phyloP scores from a whole-genome alignment of 805 yeast species.

The Candida hungchunana region DNA sequence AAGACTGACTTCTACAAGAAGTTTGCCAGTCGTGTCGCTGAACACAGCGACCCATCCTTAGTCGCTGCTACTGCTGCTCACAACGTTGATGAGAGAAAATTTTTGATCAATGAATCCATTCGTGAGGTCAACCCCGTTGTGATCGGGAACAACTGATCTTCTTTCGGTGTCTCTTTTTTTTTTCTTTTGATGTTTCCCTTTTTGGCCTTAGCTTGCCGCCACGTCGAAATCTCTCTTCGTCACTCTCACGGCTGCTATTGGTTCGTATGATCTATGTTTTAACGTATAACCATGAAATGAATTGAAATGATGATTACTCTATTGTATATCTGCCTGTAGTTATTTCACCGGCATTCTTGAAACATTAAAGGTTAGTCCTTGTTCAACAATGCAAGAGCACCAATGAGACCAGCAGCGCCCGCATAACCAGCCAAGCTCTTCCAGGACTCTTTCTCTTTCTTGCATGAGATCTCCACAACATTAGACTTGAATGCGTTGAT shows the following conservation, averaged over 20 bases:
- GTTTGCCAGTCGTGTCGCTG: constrained; percentile 24
- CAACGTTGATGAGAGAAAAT: constrained; percentile 6
- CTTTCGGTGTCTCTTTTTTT: neutral
- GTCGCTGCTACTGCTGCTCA: neutral
- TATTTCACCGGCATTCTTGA: too few species aligned
- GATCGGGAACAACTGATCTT: constrained; percentile 5
- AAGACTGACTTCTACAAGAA: constrained; percentile 17
- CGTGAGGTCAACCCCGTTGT: constrained; percentile 11
- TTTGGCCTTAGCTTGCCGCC: neutral
- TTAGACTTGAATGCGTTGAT: constrained; percentile 19
- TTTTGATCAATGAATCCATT: constrained; percentile 9
- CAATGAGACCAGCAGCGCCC: constrained; percentile 4
- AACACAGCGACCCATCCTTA: constrained; percentile 5
- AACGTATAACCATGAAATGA: too few species aligned
- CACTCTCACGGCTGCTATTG: too few species aligned
- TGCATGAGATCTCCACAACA: constrained; percentile 10
- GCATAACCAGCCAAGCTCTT: constrained; percentile 7
- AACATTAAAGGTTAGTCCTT: constrained; percentile 2
- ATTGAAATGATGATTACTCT: too few species aligned
- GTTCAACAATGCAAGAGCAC: constrained; percentile 2
- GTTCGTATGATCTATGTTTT: too few species aligned
- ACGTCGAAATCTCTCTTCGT: too few species aligned
- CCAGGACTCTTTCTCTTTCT: neutral
- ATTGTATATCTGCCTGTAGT: too few species aligned
- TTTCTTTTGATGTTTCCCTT: neutral